phyloP scores from a whole-genome alignment of 768 basidiomycete genomes.

The Pleurotus ostreatus region DNA sequence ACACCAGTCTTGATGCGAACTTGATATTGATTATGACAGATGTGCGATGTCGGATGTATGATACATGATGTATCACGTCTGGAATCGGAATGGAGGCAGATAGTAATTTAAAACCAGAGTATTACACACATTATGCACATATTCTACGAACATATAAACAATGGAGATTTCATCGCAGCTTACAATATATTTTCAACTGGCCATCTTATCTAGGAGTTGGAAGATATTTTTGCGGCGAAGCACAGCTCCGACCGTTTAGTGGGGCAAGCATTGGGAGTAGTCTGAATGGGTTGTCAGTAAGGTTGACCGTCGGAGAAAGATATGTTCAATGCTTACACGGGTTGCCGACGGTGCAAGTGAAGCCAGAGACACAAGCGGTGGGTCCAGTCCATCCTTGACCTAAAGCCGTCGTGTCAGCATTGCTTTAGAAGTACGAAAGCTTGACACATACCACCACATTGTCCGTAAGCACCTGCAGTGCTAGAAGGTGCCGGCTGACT shows the following conservation, averaged over 20 bases:
- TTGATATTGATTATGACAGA: not conserved
- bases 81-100: too few relatives aligned
- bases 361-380: constrained; percentile 34
- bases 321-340: constrained; percentile 28
- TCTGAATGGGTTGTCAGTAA: not conserved
- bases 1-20: not conserved
- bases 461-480: constrained; percentile 28
- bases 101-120: not conserved
- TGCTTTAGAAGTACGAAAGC: not conserved
- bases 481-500: not conserved
- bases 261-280: not conserved
- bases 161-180: not conserved
- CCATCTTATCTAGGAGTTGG: not conserved
- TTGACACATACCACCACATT: constrained; percentile 34
- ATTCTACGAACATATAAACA: not conserved
- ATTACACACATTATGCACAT: not conserved
- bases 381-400: constrained; percentile 36
- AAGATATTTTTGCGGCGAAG: not conserved
- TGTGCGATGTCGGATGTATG: too few relatives aligned
- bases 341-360: constrained; percentile 32
- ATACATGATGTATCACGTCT: too few relatives aligned
- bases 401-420: constrained; percentile 1
- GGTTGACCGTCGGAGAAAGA: not conserved
- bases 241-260: not conserved
- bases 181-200: not conserved